Conservation (phyloP, 2,329 filamentous ascomycete species). For the Xylariaceae sp. region DNA sequence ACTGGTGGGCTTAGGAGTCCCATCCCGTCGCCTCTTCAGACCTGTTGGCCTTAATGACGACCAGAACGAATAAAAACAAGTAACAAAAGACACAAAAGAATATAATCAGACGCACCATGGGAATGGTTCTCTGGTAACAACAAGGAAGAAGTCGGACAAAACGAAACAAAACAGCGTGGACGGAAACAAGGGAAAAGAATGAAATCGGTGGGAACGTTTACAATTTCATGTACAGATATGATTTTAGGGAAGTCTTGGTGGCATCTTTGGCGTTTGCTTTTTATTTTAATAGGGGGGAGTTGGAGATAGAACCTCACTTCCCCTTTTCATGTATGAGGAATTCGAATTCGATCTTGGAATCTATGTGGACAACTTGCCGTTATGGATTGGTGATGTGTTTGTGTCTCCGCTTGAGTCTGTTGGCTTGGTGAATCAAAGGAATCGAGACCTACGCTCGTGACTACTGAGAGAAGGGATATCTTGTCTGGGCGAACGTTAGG, state of each 20-base stretch:
- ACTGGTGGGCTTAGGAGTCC: constrained; percentile 61
- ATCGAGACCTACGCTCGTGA: neutral
- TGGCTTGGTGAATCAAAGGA: neutral
- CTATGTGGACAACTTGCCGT: no score
- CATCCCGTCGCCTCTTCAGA: no score
- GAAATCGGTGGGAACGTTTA: neutral
- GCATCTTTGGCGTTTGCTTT: no score
- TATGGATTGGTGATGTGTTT: no score
- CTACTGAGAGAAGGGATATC: neutral
- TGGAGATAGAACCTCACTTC: no score
- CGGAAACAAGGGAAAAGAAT: neutral
- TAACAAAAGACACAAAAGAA: neutral
- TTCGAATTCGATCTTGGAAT: no score
- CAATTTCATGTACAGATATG: no score
- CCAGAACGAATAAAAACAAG: neutral
- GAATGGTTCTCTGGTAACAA: neutral
- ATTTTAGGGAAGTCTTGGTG: no score
- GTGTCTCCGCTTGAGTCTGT: neutral
- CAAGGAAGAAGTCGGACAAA: no score
- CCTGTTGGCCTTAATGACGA: neutral
- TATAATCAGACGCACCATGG: neutral
- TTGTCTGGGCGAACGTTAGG: neutral
- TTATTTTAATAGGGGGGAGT: no score
- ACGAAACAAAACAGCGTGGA: neutral
- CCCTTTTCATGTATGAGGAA: no score